Conservation (phyloP, 768 basidiomycete genomes). For the Favolaschia claudopus region DNA sequence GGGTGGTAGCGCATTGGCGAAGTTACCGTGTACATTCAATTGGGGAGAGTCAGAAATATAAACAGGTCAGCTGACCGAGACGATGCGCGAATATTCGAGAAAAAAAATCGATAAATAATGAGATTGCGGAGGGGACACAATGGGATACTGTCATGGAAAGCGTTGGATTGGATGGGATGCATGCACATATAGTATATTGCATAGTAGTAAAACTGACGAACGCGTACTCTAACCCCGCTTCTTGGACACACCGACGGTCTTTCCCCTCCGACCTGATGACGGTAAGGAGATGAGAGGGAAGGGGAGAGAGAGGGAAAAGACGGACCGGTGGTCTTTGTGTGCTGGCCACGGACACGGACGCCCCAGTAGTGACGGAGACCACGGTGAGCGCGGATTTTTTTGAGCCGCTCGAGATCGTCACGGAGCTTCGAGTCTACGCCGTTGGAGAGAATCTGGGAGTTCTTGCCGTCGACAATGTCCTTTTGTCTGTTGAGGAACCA, state of each 20-base stretch:
- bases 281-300: constrained; percentile 8
- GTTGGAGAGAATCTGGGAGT: constrained; percentile 95
- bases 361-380: constrained; percentile 95
- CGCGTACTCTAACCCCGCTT: constrained; percentile 66
- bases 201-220: not conserved
- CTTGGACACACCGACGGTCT: constrained; percentile 97
- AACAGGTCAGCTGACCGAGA: constrained; percentile 4
- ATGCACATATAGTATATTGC: constrained; percentile 10
- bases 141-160: too few species aligned
- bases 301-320: constrained; percentile 10
- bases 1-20: constrained; percentile 17
- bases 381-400: constrained; percentile 98
- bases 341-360: constrained; percentile 95
- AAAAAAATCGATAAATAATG: not conserved
- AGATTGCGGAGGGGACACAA: too few species aligned
- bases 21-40: too few species aligned
- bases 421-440: constrained; percentile 97
- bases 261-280: constrained; percentile 83
- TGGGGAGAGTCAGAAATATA: too few species aligned
- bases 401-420: constrained; percentile 96
- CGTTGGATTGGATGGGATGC: too few species aligned
- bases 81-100: constrained; percentile 9
- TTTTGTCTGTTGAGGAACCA: constrained; percentile 99
- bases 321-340: constrained; percentile 98
- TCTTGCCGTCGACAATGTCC: constrained; percentile 97